These are phyloP conservation scores for Phalaenopsis aphrodite DNA, from an alignment of 106 monocot genomes.

Conservation along the genomic window DNA sequence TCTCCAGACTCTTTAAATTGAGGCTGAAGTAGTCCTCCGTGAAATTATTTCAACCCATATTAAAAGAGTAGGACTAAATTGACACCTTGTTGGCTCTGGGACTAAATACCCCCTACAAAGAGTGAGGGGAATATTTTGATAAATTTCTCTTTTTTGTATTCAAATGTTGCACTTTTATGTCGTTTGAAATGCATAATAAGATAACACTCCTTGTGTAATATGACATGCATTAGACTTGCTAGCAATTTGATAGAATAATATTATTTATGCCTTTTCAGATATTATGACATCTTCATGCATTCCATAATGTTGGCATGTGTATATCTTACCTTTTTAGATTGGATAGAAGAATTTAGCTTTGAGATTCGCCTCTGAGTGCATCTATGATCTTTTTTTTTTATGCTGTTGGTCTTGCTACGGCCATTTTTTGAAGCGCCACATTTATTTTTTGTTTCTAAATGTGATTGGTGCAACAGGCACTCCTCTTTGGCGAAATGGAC, in stretches of 20 bases:
- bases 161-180: neutral
- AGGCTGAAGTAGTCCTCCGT: too few relatives aligned
- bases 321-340: neutral
- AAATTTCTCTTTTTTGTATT: neutral
- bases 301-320: neutral
- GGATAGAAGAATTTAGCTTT: neutral
- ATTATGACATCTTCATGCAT: neutral
- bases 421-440: neutral
- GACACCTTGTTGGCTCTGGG: too few relatives aligned
- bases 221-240: neutral
- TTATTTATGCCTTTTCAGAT: neutral
- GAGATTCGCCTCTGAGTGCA: neutral
- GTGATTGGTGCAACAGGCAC: slow-evolving; percentile 58
- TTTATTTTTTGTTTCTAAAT: neutral
- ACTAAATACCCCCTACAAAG: too few relatives aligned
- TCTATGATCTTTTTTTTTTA: neutral
- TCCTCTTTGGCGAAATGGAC: slow-evolving; percentile 99
- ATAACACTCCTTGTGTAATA: neutral
- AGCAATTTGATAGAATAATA: neutral
- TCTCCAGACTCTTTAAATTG: too few relatives aligned
- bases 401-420: neutral
- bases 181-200: neutral
- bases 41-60: neutral
- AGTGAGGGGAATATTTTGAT: too few relatives aligned
- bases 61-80: too few relatives aligned